phyloP scores from a whole-genome alignment of 2,329 filamentous ascomycete species.

The Fusarium siculi region DNA sequence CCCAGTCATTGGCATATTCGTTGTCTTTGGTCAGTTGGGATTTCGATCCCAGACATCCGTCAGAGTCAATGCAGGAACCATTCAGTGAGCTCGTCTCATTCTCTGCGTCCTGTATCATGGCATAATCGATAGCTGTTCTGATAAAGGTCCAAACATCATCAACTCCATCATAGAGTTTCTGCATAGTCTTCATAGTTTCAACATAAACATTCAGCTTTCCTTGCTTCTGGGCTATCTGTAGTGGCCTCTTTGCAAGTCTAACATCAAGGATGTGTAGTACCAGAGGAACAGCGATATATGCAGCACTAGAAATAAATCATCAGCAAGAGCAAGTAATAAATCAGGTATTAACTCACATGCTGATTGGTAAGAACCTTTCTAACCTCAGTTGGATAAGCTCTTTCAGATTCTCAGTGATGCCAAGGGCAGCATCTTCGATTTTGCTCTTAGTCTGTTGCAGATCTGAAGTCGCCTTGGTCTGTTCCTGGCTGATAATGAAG shows the following conservation, averaged over 20 bases:
- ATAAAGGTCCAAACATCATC: constrained; percentile 27
- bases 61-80: not conserved
- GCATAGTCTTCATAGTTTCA: constrained; percentile 15
- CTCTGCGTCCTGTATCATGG: not conserved
- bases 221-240: constrained; percentile 26
- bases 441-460: not conserved
- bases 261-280: constrained; percentile 25
- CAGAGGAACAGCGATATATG: constrained; percentile 22
- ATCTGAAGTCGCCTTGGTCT: not conserved
- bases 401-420: constrained; percentile 23
- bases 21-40: not conserved
- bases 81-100: not conserved
- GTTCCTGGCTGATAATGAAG: constrained; percentile 8
- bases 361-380: constrained; percentile 21
- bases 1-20: constrained; percentile 12
- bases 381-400: constrained; percentile 22
- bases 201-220: constrained; percentile 19
- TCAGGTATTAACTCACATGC: constrained; percentile 10
- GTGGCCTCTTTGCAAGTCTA: constrained; percentile 18
- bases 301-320: not conserved
- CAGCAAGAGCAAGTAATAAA: too few relatives aligned
- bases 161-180: constrained; percentile 22
- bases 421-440: constrained; percentile 3
- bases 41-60: not conserved
- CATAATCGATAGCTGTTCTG: constrained; percentile 6